Percentiles rank a stretch among this genome's conserved stretches.
These are phyloP conservation scores for Musa acuminata DNA, from an alignment of 176 grass and related monocot species.

Conservation along the genomic window DNA sequence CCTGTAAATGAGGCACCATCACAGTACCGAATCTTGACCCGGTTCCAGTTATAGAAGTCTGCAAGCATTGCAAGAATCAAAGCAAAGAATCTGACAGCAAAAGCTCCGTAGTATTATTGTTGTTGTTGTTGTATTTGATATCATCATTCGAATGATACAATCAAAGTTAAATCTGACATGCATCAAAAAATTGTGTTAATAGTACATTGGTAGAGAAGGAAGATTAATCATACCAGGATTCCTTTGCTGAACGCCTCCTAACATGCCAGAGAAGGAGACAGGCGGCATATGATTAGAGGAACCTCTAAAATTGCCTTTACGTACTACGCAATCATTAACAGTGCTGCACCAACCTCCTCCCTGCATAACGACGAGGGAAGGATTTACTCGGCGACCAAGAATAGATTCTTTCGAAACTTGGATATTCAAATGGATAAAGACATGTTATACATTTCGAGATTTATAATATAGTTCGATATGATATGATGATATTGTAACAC, in stretches of 20 bases:
- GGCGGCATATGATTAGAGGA: conserved; percentile 12
- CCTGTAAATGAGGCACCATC: conserved; percentile 18
- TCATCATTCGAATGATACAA: no score
- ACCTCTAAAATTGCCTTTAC: conserved; percentile 12
- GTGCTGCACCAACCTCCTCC: conserved; percentile 22
- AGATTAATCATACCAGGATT: conserved; percentile 1
- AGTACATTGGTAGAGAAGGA: no score
- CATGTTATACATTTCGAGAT: no score
- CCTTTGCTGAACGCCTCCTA: background rate
- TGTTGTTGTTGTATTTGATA: background rate
- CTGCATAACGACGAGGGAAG: background rate
- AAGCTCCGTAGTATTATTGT: background rate
- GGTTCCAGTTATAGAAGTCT: conserved; percentile 25
- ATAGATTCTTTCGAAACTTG: no score
- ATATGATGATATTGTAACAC: background rate
- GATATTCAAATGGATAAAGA: no score
- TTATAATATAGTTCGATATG: no score
- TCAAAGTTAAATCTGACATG: no score
- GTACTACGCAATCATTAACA: background rate
- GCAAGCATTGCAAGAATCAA: background rate
- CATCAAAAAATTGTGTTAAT: no score
- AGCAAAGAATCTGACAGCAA: background rate
- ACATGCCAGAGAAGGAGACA: conserved; percentile 12
- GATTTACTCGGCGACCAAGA: no score
- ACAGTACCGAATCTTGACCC: conserved; percentile 17